Evolutionary conservation across 768 basidiomycete genomes (phyloP).

Genomic region (Hypholoma fasciculare): DNA sequence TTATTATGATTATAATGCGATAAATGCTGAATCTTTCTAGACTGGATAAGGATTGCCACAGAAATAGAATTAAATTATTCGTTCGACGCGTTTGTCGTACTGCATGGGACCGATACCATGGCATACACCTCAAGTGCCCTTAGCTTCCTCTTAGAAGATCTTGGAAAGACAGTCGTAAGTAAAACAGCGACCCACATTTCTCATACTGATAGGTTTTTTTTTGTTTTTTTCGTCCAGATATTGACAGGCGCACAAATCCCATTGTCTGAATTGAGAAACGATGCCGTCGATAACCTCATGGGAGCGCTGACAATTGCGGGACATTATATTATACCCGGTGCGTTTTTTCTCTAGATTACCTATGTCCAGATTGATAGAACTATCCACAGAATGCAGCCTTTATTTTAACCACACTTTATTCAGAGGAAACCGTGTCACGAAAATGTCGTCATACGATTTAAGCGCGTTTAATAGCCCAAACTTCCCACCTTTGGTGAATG

Average conservation of each 20-base stretch:
- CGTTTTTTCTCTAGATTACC: background rate
- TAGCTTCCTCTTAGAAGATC: constrained; percentile 88
- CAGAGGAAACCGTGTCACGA: constrained; percentile 84
- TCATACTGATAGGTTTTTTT: background rate
- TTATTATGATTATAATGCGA: background rate
- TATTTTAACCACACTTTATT: constrained; percentile 91
- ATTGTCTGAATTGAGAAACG: constrained; percentile 87
- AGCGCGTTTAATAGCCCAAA: constrained; percentile 87
- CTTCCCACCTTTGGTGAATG: constrained; percentile 79
- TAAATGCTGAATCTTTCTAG: constrained; percentile 33
- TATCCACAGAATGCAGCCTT: constrained; percentile 66
- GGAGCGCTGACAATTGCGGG: constrained; percentile 89
- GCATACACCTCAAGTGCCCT: constrained; percentile 86
- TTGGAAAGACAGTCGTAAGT: constrained; percentile 85
- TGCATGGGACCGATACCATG: constrained; percentile 95
- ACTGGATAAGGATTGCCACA: constrained; percentile 88
- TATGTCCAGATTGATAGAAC: background rate
- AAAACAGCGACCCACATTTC: background rate
- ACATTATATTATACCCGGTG: constrained; percentile 89
- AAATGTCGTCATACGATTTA: constrained; percentile 79
- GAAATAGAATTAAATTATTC: constrained; percentile 93
- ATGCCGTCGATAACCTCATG: constrained; percentile 91
- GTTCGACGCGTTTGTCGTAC: constrained; percentile 89
- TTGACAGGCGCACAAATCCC: constrained; percentile 94
- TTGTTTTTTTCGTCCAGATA: constrained; percentile 47